Percentiles rank a stretch among this genome's conserved stretches.
phyloP scores from a whole-genome alignment of 345 rosid genomes.

The Syzygium aromaticum region DNA sequence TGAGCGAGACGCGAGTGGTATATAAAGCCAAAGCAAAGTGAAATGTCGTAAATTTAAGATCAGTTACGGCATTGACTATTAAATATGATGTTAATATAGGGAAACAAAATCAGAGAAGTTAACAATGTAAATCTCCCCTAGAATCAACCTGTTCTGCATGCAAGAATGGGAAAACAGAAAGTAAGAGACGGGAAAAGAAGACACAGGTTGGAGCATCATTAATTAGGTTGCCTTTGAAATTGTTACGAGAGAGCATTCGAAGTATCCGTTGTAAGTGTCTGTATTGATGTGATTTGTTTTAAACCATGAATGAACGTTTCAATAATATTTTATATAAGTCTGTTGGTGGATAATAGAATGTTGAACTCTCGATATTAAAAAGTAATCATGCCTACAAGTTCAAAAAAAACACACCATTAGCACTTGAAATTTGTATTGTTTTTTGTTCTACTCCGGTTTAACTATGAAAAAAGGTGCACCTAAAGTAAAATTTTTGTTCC shows the following conservation, averaged over 20 bases:
- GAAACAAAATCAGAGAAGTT: not conserved
- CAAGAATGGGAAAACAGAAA: not conserved
- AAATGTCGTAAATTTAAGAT: not conserved
- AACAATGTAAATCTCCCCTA: not conserved
- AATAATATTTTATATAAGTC: not conserved
- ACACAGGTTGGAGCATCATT: not conserved
- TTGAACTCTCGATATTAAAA: not conserved
- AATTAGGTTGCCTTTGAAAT: not conserved
- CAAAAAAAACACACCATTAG: not conserved
- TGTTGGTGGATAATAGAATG: not conserved
- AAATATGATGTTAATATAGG: not conserved
- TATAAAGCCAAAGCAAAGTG: not conserved
- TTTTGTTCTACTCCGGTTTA: not conserved
- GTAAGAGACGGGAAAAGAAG: not conserved
- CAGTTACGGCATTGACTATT: not conserved
- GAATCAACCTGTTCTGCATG: not conserved
- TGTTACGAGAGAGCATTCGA: not conserved
- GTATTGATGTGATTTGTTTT: not conserved
- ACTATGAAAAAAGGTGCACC: not conserved
- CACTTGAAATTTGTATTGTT: not conserved
- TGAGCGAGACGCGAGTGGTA: not conserved
- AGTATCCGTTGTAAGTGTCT: not conserved
- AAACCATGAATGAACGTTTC: not conserved
- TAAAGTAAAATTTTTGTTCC: not conserved
- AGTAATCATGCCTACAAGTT: not conserved